Evolutionary conservation across 495 filamentous ascomycete species (phyloP).

Genomic region (Neurospora discreta): DNA sequence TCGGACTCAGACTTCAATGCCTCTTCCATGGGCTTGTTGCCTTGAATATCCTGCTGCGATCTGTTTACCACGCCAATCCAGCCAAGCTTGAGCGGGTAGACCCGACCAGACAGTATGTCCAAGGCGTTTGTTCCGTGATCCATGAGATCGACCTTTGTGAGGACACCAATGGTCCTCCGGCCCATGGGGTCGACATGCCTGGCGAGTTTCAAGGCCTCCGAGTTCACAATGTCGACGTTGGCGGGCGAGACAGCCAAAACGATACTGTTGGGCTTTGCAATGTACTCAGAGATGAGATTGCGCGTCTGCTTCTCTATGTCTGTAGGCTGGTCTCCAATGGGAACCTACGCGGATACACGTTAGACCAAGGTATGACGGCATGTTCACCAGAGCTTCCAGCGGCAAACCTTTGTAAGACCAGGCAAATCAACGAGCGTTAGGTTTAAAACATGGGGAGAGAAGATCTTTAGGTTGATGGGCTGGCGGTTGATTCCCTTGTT

Average conservation of each 20-base stretch:
- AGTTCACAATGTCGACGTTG: slow-evolving; percentile 98
- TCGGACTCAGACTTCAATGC: slow-evolving; percentile 84
- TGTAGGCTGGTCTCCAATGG: slow-evolving; percentile 93
- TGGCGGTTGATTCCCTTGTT: slow-evolving; percentile 98
- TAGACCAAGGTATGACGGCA: slow-evolving; percentile 6
- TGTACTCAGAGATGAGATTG: slow-evolving; percentile 95
- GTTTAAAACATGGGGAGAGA: slow-evolving; percentile 93
- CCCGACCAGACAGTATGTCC: slow-evolving; percentile 89
- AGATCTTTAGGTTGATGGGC: slow-evolving; percentile 98
- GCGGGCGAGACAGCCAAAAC: slow-evolving; percentile 94
- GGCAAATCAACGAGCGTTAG: slow-evolving; percentile 94
- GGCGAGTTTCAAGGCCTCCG: slow-evolving; percentile 92
- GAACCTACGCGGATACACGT: slow-evolving; percentile 43
- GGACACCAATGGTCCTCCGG: slow-evolving; percentile 87
- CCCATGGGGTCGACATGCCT: slow-evolving; percentile 95
- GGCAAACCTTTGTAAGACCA: slow-evolving; percentile 79
- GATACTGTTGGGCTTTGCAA: slow-evolving; percentile 98
- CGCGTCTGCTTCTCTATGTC: slow-evolving; percentile 99
- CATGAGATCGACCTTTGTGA: slow-evolving; percentile 98
- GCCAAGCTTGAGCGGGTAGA: slow-evolving; percentile 93
- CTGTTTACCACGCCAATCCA: slow-evolving; percentile 98
- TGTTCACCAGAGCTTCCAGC: neutral
- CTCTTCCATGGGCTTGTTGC: slow-evolving; percentile 80
- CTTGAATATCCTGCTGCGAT: slow-evolving; percentile 97
- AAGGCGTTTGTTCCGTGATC: slow-evolving; percentile 97